A percentile compares a stretch with the other conserved stretches of the same genome.
Evolutionary conservation across 202 grass and related monocot species (phyloP).

Genomic region (Dendrocalamus latiflorus): DNA sequence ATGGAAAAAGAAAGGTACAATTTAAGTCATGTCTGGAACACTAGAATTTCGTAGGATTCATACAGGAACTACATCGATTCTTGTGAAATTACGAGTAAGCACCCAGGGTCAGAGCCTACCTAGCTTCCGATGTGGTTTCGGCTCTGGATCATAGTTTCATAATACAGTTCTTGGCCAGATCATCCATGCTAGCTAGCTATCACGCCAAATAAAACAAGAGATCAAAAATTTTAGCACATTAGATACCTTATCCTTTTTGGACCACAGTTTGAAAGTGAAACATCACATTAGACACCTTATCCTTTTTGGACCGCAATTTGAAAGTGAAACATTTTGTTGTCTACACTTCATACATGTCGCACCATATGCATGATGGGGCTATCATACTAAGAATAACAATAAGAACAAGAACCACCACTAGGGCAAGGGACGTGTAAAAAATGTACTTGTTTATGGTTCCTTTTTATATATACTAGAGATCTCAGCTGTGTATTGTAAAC

Average conservation of each 20-base stretch:
- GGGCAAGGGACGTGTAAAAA: background rate
- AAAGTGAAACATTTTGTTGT: constrained; percentile 21
- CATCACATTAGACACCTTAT: background rate
- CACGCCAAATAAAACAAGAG: background rate
- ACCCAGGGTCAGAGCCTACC: background rate
- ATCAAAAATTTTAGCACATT: background rate
- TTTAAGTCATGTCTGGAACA: too few relatives aligned
- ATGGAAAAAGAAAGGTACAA: too few relatives aligned
- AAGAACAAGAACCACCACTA: constrained; percentile 4
- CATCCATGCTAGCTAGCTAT: background rate
- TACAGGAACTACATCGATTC: too few relatives aligned
- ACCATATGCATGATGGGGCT: background rate
- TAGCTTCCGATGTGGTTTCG: background rate
- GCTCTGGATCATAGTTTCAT: background rate
- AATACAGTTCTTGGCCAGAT: too few relatives aligned
- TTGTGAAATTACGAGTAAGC: background rate
- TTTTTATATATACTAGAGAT: constrained; percentile 21
- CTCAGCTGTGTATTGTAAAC: constrained; percentile 13
- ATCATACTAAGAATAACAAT: background rate
- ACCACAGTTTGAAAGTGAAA: constrained; percentile 19
- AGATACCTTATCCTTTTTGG: constrained; percentile 14
- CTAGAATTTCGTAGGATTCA: too few relatives aligned
- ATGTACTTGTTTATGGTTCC: background rate
- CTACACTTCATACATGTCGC: background rate
- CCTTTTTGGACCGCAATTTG: constrained; percentile 21